phyloP scores from a whole-genome alignment of 768 basidiomycete genomes.

The Leccinellum luteum region DNA sequence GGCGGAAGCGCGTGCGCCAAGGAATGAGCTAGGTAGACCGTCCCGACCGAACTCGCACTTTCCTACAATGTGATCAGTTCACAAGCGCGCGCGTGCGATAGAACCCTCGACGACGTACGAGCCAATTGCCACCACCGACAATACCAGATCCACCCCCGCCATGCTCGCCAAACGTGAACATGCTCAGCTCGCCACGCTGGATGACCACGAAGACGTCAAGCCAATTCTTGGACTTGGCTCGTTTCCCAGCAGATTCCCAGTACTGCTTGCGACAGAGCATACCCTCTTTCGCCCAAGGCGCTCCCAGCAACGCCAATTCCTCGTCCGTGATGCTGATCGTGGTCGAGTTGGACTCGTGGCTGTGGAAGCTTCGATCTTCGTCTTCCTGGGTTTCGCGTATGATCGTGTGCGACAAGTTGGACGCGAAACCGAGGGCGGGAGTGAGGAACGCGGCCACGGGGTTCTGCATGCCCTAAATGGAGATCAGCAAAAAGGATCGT shows the following conservation, averaged over 20 bases:
- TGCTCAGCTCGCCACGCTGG: constrained; percentile 88
- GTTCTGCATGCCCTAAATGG: constrained; percentile 52
- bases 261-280: constrained; percentile 94
- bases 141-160: constrained; percentile 58
- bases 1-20: constrained; percentile 84
- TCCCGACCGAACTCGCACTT: constrained; percentile 84
- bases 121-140: constrained; percentile 97
- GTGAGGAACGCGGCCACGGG: constrained; percentile 70
- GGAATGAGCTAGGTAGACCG: constrained; percentile 81
- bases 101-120: constrained; percentile 54
- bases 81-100: background rate
- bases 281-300: constrained; percentile 99
- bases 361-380: constrained; percentile 68
- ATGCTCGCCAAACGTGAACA: constrained; percentile 91
- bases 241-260: constrained; percentile 81
- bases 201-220: constrained; percentile 95
- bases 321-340: constrained; percentile 90
- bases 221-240: constrained; percentile 89
- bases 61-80: constrained; percentile 47
- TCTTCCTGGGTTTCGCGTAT: constrained; percentile 93
- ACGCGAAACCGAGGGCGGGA: constrained; percentile 93
- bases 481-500: background rate
- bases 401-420: constrained; percentile 93
- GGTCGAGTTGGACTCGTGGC: constrained; percentile 63
- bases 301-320: constrained; percentile 89